Conservation (phyloP, 257 asterid species). For the Coffea canephora region DNA sequence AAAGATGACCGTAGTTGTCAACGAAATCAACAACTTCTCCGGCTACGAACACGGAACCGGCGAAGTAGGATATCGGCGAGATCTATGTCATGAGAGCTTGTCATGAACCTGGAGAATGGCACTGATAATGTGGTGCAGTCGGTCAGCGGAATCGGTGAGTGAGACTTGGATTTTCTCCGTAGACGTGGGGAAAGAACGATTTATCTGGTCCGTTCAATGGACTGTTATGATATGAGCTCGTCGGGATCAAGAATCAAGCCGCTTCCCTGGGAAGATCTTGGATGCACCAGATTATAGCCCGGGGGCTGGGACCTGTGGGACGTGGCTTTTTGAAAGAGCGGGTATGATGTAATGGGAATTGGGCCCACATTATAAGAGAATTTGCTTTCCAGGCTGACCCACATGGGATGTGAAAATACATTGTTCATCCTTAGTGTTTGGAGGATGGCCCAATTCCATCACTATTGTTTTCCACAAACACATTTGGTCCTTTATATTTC, state of each 20-base stretch:
- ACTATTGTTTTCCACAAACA: too few species aligned
- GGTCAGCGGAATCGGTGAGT: not conserved
- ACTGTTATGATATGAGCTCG: not conserved
- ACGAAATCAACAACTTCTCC: not conserved
- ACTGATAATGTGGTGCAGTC: not conserved
- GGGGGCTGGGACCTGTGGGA: not conserved
- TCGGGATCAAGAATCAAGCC: too few species aligned
- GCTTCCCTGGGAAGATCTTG: not conserved
- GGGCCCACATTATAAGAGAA: not conserved
- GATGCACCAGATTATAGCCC: not conserved
- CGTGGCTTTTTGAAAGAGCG: not conserved
- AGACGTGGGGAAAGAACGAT: not conserved
- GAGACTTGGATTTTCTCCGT: not conserved
- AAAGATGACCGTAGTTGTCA: not conserved
- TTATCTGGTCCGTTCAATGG: not conserved
- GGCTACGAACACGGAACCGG: not conserved
- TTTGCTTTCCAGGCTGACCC: too few species aligned
- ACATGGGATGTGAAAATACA: too few species aligned
- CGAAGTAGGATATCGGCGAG: constrained; percentile 9
- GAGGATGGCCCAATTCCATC: too few species aligned
- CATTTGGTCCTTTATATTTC: too few species aligned
- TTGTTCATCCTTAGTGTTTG: too few species aligned
- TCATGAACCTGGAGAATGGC: not conserved
- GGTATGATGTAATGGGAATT: not conserved
- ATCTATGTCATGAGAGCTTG: not conserved